Conservation (phyloP, 495 filamentous ascomycete species). For the Talaromyces thailandensis region DNA sequence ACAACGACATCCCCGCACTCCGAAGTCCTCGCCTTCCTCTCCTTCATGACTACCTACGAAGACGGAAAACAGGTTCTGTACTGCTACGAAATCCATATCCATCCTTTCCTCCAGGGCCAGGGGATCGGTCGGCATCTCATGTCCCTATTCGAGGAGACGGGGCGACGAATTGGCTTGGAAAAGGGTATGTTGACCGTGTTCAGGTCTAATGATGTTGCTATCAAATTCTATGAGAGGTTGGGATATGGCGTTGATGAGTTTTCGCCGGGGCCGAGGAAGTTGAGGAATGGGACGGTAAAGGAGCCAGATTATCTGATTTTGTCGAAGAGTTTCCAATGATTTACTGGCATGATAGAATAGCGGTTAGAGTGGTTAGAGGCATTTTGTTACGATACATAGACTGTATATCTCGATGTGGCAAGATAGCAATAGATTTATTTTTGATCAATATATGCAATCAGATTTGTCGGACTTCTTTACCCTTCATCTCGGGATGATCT, state of each 20-base stretch:
- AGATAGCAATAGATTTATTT: background rate
- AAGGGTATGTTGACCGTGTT: constrained; percentile 88
- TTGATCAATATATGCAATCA: constrained; percentile 26
- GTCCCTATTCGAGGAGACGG: constrained; percentile 32
- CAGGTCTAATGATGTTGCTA: constrained; percentile 49
- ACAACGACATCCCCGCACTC: constrained; percentile 4
- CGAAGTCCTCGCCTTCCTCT: constrained; percentile 52
- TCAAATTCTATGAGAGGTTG: constrained; percentile 55
- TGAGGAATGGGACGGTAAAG: constrained; percentile 57
- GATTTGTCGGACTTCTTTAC: constrained; percentile 80
- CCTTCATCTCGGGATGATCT: constrained; percentile 80
- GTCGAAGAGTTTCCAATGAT: constrained; percentile 38
- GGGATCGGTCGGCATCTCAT: constrained; percentile 35
- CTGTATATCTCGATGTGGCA: background rate
- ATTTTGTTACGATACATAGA: background rate
- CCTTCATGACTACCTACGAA: constrained; percentile 78
- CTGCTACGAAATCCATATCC: constrained; percentile 81
- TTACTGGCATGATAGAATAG: background rate
- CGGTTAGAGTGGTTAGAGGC: background rate
- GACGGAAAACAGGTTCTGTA: constrained; percentile 67
- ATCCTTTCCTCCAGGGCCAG: constrained; percentile 37
- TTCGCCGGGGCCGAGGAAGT: constrained; percentile 50
- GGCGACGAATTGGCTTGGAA: constrained; percentile 36
- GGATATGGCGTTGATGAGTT: constrained; percentile 63
- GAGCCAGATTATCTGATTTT: constrained; percentile 63